Evolutionary conservation across 768 basidiomycete genomes (phyloP).

Genomic region (Trametes cingulata): DNA sequence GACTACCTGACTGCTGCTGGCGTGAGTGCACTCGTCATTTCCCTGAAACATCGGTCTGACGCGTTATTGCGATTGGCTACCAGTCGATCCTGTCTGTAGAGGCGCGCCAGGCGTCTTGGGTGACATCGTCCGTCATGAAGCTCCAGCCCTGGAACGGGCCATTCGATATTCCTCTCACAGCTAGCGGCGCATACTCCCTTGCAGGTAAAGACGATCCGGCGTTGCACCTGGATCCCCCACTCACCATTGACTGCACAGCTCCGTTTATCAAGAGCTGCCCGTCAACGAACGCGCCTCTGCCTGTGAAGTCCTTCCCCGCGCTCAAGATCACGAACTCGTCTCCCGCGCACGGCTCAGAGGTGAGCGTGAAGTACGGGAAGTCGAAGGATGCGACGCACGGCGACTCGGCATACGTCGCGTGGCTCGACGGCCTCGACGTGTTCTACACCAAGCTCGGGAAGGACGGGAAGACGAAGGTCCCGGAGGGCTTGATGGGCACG

Average conservation of each 20-base stretch:
- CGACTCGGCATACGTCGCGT: constrained; percentile 44
- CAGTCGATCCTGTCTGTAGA: constrained; percentile 55
- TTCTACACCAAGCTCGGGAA: constrained; percentile 36
- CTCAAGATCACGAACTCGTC: constrained; percentile 35
- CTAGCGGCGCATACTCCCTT: constrained; percentile 48
- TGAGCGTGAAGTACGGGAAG: constrained; percentile 21
- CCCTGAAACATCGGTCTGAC: background rate
- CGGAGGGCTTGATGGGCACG: constrained; percentile 45
- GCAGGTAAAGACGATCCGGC: constrained; percentile 25
- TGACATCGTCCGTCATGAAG: constrained; percentile 42
- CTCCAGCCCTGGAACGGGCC: constrained; percentile 47
- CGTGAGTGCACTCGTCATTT: constrained; percentile 21
- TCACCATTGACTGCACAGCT: background rate
- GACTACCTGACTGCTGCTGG: constrained; percentile 54
- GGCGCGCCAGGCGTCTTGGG: constrained; percentile 54
- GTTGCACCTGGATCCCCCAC: background rate
- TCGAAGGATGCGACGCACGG: background rate
- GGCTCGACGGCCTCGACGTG: constrained; percentile 49
- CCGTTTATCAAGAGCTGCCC: constrained; percentile 56
- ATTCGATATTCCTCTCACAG: constrained; percentile 39
- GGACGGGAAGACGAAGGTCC: constrained; percentile 39
- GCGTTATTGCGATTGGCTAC: background rate
- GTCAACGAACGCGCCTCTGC: constrained; percentile 45
- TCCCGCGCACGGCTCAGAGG: constrained; percentile 33
- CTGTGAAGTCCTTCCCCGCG: constrained; percentile 50